Conservation (phyloP, 495 filamentous ascomycete species). For the Neurospora tetrasperma region DNA sequence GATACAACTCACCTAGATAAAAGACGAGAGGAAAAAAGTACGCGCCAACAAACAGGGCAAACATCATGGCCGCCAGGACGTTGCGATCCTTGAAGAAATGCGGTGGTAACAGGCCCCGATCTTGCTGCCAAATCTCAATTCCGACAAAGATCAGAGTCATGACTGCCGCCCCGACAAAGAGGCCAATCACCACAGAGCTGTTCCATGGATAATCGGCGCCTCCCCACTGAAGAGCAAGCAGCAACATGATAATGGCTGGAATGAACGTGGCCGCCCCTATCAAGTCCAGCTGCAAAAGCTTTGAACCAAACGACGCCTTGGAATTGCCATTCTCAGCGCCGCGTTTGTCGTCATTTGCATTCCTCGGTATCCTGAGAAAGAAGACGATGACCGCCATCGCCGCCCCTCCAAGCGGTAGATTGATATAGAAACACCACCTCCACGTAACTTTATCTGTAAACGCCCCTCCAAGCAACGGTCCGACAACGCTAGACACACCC, state of each 20-base stretch:
- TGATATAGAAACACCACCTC: constrained; percentile 78
- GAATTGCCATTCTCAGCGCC: too few species aligned
- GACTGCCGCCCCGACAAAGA: constrained; percentile 54
- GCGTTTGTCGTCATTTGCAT: too few species aligned
- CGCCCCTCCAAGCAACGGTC: constrained; percentile 22
- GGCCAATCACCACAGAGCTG: constrained; percentile 51
- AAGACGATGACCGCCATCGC: constrained; percentile 48
- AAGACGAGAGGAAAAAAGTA: too few species aligned
- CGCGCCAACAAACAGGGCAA: too few species aligned
- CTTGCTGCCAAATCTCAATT: constrained; percentile 39
- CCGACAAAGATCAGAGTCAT: constrained; percentile 45
- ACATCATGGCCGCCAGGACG: too few species aligned
- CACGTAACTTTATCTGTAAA: constrained; percentile 25
- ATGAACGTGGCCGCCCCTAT: constrained; percentile 56
- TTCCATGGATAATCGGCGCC: constrained; percentile 56
- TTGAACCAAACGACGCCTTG: too few species aligned
- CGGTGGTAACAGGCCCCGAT: constrained; percentile 25
- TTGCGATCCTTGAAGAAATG: too few species aligned
- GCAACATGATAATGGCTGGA: constrained; percentile 54
- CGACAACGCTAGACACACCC: neutral
- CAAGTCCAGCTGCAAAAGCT: constrained; percentile 46
- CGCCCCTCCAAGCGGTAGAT: constrained; percentile 56
- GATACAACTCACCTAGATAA: too few species aligned
- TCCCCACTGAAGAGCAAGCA: constrained; percentile 78
- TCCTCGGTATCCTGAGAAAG: constrained; percentile 22